Evolutionary conservation across 2,329 filamentous ascomycete genomes (phyloP).

Genomic region (Xylaria sp.): DNA sequence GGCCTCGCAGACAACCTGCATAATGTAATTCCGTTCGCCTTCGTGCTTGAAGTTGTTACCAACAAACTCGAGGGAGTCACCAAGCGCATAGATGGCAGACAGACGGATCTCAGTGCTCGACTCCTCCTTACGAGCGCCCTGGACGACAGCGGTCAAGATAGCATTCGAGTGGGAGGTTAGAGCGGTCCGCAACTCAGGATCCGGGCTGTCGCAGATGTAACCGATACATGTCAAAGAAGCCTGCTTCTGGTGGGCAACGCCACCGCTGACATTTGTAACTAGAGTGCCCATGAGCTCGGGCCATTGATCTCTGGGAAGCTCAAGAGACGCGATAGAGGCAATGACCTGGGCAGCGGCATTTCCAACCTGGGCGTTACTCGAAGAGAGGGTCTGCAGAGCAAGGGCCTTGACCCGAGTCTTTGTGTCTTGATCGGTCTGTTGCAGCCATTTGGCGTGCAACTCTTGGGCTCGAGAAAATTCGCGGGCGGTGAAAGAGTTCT

Average conservation of each 20-base stretch:
- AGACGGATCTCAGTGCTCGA: slow-evolving; percentile 83
- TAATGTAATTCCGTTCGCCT: slow-evolving; percentile 98
- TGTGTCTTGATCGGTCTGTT: slow-evolving; percentile 71
- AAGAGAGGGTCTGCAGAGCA: slow-evolving; percentile 80
- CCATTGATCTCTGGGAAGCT: slow-evolving; percentile 92
- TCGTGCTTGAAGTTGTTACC: slow-evolving; percentile 98
- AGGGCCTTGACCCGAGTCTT: slow-evolving; percentile 85
- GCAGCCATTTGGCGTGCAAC: slow-evolving; percentile 89
- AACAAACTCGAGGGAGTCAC: slow-evolving; percentile 96
- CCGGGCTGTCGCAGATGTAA: slow-evolving; percentile 96
- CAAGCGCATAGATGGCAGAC: slow-evolving; percentile 87
- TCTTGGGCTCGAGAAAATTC: slow-evolving; percentile 82
- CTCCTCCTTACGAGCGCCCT: slow-evolving; percentile 96
- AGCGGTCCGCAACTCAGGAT: slow-evolving; percentile 75
- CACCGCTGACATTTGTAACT: slow-evolving; percentile 87
- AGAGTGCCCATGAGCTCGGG: slow-evolving; percentile 80
- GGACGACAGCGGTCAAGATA: slow-evolving; percentile 94
- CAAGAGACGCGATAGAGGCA: slow-evolving; percentile 88
- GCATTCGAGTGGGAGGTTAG: slow-evolving; percentile 88
- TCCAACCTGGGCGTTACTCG: slow-evolving; percentile 75
- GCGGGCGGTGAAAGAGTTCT: slow-evolving; percentile 95
- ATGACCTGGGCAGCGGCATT: slow-evolving; percentile 92
- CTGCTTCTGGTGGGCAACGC: slow-evolving; percentile 85
- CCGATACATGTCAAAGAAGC: slow-evolving; percentile 93
- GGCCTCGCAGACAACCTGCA: slow-evolving; percentile 99